Conservation (phyloP, 1,284 basidiomycete genomes). For the Cryptococcus sp. region DNA sequence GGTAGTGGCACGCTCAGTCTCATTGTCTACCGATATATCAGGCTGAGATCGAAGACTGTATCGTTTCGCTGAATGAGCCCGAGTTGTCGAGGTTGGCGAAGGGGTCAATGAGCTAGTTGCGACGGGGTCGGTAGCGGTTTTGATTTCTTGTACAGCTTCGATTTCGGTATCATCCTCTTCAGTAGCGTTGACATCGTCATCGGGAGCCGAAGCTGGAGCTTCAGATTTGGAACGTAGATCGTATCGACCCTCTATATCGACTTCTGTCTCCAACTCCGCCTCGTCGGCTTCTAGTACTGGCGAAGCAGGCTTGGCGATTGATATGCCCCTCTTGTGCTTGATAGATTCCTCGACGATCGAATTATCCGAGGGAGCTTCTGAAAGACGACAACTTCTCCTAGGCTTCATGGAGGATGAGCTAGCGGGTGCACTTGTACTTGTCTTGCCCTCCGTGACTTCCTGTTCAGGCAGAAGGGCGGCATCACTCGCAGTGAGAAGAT, state of each 20-base stretch:
- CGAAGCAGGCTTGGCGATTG: neutral
- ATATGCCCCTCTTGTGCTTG: neutral
- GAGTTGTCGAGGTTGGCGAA: neutral
- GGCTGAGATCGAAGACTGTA: neutral
- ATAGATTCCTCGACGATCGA: neutral
- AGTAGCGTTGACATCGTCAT: neutral
- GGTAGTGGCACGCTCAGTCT: neutral
- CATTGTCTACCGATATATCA: too few relatives aligned
- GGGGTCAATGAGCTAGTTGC: neutral
- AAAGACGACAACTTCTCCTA: slow-evolving; percentile 2
- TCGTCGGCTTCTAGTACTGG: neutral
- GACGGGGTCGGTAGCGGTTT: neutral
- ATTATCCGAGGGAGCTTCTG: neutral
- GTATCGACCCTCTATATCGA: neutral
- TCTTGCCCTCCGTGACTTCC: neutral
- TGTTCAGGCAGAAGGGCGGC: slow-evolving; percentile 4
- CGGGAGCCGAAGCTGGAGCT: neutral
- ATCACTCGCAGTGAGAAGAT: slow-evolving; percentile 21
- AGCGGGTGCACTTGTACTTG: neutral
- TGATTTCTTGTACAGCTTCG: neutral
- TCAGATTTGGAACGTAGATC: neutral
- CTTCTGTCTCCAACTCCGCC: neutral
- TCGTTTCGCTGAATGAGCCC: neutral
- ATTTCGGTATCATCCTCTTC: neutral
- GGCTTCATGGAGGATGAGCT: neutral